Conservation (phyloP, 345 rosid species). For the Salix purpurea region DNA sequence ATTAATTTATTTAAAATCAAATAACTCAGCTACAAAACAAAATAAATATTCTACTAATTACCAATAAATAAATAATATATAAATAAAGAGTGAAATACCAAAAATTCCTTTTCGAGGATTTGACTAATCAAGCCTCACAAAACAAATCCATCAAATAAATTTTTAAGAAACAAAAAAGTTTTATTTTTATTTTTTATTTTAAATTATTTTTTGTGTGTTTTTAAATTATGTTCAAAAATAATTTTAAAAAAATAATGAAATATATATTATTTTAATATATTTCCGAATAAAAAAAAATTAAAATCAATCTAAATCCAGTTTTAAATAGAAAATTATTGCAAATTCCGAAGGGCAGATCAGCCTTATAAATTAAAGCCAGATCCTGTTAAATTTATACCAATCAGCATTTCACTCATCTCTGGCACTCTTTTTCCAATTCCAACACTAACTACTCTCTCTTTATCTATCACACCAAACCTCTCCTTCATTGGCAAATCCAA, state of each 20-base stretch:
- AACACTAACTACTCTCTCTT: background rate
- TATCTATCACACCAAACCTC: background rate
- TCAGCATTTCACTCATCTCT: background rate
- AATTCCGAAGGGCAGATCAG: background rate
- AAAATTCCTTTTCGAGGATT: background rate
- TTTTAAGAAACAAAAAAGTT: too few species aligned
- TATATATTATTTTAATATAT: too few species aligned
- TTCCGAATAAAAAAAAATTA: too few species aligned
- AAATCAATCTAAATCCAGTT: too few species aligned
- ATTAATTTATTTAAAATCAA: background rate
- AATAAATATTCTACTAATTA: background rate
- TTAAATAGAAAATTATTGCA: too few species aligned
- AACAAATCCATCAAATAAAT: too few species aligned
- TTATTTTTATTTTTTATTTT: too few species aligned
- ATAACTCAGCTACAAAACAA: background rate
- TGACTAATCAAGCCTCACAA: too few species aligned
- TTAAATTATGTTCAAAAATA: too few species aligned
- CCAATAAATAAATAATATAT: background rate
- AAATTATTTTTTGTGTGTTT: too few species aligned
- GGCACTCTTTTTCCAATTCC: background rate
- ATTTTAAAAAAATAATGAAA: too few species aligned
- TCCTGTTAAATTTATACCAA: background rate
- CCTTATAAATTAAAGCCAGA: background rate
- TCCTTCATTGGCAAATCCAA: background rate
- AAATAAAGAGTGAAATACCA: background rate